Evolutionary conservation across 2,329 filamentous ascomycete species (phyloP), one percentile per base, ranked within the genome.

Genomic region (Paecilomyces sp.): DNA sequence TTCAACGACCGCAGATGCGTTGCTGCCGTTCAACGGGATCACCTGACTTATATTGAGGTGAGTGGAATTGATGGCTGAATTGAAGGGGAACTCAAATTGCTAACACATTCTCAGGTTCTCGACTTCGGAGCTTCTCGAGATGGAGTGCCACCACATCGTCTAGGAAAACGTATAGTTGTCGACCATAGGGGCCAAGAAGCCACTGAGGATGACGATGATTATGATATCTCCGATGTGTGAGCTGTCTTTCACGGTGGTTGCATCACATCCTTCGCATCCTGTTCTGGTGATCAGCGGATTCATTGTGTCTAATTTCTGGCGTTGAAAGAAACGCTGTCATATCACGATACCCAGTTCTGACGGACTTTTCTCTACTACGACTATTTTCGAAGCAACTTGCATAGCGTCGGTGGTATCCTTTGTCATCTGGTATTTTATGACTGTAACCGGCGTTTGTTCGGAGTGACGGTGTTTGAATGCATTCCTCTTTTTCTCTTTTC

Each of bases 1-100:
- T 99, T 99, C 77, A 92, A 99, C 70, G 91, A 95, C 71, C 84
- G 94, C 66, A 85, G 93, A 73, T 99, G 94, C 73, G 94, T 99
- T 60, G 94, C 94, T 61, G 94, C 94, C 53, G 94, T 99, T 59
- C 94, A 99, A 80, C 85, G 94, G 59, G 91, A 96, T 65, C 88
- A 87, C 68, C 78, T 96, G 68, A 99, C 94, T 22, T 99, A 96
- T 74, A 92, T 99, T 60, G 94, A 99, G 85, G 94, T 96, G 74
- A 79, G 86, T 76, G 28, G 47, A 47, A 15, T 33, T 11, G 36
- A 41, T 53, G 53, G 36, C 41, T 57, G 52, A 31, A 53, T 36
- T 58, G 36, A 57, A 51, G 33, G 34, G 22, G 22, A 22, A 22
- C 22, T 22, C 22, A 55, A 66, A 57, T 65, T 66, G 54, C 58